Evolutionary conservation across 2,329 filamentous ascomycete genomes (phyloP).

Genomic region (Talaromyces pinophilus): DNA sequence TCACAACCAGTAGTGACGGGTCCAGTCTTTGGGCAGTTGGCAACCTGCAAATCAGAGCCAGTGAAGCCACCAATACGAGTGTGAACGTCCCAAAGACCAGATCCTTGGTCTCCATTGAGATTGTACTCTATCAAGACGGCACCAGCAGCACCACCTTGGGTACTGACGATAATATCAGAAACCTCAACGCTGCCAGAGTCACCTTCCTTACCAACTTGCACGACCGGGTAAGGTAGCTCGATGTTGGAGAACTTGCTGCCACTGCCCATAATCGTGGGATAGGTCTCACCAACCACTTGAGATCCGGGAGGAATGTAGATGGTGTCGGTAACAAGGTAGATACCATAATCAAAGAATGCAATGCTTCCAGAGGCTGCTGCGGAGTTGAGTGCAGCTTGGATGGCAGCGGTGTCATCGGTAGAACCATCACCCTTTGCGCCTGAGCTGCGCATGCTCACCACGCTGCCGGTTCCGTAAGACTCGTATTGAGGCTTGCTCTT

Average conservation of each 20-base stretch:
- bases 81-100: conserved; percentile 61
- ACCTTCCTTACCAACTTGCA: conserved; percentile 66
- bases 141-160: conserved; percentile 65
- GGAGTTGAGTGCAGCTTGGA: conserved; percentile 58
- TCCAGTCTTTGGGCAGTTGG: conserved; percentile 48
- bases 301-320: conserved; percentile 53
- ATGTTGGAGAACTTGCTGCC: conserved; percentile 60
- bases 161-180: conserved; percentile 71
- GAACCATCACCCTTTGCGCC: conserved; percentile 56
- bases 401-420: conserved; percentile 61
- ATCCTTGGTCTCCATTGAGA: conserved; percentile 52
- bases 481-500: conserved; percentile 59
- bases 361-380: conserved; percentile 54
- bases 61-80: conserved; percentile 55
- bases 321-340: conserved; percentile 53
- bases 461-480: conserved; percentile 37
- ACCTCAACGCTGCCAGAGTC: conserved; percentile 68
- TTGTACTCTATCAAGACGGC: conserved; percentile 75
- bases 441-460: conserved; percentile 48
- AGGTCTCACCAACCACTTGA: conserved; percentile 58
- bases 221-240: conserved; percentile 62
- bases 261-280: conserved; percentile 58
- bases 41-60: conserved; percentile 49
- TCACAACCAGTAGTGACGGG: conserved; percentile 38
- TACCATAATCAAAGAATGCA: conserved; percentile 59